These are phyloP conservation scores for Begonia fuchsioides DNA, from an alignment of 306 rosid species.

Conservation along the genomic window DNA sequence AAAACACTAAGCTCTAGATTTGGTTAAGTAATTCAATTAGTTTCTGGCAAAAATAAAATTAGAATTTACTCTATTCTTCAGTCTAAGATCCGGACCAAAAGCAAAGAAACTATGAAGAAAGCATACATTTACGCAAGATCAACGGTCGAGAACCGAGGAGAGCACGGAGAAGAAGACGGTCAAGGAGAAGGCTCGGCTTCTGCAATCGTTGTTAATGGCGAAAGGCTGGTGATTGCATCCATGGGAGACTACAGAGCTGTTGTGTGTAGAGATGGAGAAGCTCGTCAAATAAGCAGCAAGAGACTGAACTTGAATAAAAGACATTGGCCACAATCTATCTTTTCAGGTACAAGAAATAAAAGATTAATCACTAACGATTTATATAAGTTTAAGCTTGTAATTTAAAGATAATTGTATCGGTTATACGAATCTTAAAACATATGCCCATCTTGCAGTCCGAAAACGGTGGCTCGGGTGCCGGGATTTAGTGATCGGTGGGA, in stretches of 20 bases:
- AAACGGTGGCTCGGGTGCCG: slow-evolving; percentile 20
- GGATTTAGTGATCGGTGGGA: slow-evolving; percentile 35
- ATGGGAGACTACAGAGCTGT: slow-evolving; percentile 66
- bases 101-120: slow-evolving; percentile 47
- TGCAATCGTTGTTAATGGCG: slow-evolving; percentile 52
- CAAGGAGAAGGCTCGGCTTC: slow-evolving; percentile 37
- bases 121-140: slow-evolving; percentile 46
- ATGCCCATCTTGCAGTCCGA: slow-evolving; percentile 8
- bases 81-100: slow-evolving; percentile 35
- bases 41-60: background rate
- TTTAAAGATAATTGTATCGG: too few relatives aligned
- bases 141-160: slow-evolving; percentile 24
- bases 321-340: slow-evolving; percentile 44
- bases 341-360: slow-evolving; percentile 25
- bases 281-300: slow-evolving; percentile 27
- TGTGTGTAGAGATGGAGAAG: slow-evolving; percentile 64
- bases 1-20: background rate
- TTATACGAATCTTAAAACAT: background rate
- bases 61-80: slow-evolving; percentile 1
- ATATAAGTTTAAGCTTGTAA: background rate
- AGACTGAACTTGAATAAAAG: slow-evolving; percentile 13
- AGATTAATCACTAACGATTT: background rate
- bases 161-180: slow-evolving; percentile 29
- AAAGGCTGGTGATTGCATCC: slow-evolving; percentile 50
- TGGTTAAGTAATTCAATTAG: background rate